Conservation (phyloP, 768 basidiomycete genomes). For the Tulasnella sp. region DNA sequence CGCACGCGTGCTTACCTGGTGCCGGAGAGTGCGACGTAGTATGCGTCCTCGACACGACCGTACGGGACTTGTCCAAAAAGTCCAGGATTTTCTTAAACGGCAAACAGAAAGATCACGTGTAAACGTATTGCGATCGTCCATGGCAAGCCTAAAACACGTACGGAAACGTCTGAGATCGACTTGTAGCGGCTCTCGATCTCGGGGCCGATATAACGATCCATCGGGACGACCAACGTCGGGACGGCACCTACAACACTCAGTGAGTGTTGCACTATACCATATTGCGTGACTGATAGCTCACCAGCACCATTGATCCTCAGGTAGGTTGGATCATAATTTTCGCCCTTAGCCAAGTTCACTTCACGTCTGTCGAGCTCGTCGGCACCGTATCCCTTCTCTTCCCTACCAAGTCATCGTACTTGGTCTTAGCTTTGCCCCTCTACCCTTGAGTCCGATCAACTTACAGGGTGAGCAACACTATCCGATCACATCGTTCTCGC, state of each 20-base stretch:
- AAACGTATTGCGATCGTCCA: constrained; percentile 8
- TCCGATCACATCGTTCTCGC: background rate
- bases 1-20: constrained; percentile 28
- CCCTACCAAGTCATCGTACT: constrained; percentile 23
- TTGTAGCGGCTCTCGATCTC: constrained; percentile 72
- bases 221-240: constrained; percentile 75
- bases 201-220: constrained; percentile 53
- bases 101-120: constrained; percentile 8
- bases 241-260: constrained; percentile 44
- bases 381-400: constrained; percentile 72
- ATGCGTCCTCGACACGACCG: constrained; percentile 48
- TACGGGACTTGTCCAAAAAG: constrained; percentile 76
- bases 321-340: constrained; percentile 64
- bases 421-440: background rate
- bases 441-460: background rate
- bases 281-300: constrained; percentile 22
- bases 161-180: constrained; percentile 64
- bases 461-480: background rate
- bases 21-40: constrained; percentile 64
- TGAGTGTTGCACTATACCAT: background rate
- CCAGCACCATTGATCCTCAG: constrained; percentile 70
- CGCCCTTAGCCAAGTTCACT: constrained; percentile 58
- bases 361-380: constrained; percentile 61
- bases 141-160: constrained; percentile 22
- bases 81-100: constrained; percentile 50